phyloP scores from a whole-genome alignment of 2,329 filamentous ascomycete species.

The Arthrinium puccinioides region DNA sequence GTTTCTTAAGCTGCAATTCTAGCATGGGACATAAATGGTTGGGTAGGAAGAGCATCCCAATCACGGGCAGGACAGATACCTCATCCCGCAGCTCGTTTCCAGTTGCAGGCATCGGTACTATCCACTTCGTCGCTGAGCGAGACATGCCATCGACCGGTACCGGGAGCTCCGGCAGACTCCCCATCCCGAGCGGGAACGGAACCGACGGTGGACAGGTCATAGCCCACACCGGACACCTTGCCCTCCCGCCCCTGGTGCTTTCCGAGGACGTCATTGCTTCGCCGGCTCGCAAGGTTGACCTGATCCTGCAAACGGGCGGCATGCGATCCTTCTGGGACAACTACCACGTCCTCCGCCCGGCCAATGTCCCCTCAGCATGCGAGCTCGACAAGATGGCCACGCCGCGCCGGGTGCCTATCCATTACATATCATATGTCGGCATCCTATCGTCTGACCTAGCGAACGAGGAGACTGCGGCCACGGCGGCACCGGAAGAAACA shows the following conservation, averaged over 20 bases:
- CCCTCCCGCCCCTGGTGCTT: slow-evolving; percentile 28
- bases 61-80: slow-evolving; percentile 21
- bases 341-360: slow-evolving; percentile 17
- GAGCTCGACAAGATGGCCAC: slow-evolving; percentile 18
- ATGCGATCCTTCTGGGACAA: slow-evolving; percentile 23
- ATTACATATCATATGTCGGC: slow-evolving; percentile 25
- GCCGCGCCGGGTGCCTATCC: slow-evolving; percentile 20
- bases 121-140: slow-evolving; percentile 32
- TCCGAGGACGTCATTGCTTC: slow-evolving; percentile 14
- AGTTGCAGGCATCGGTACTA: slow-evolving; percentile 15
- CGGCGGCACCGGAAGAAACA: too few species aligned
- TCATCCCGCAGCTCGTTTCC: slow-evolving; percentile 23
- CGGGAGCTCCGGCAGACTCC: too few species aligned
- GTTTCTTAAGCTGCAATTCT: too few species aligned
- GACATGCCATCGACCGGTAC: too few species aligned
- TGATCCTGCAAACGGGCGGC: slow-evolving; percentile 45
- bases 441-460: too few species aligned
- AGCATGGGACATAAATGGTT: too few species aligned
- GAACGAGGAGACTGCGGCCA: too few species aligned
- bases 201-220: slow-evolving; percentile 16
- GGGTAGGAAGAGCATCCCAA: slow-evolving; percentile 14
- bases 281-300: slow-evolving; percentile 25
- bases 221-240: slow-evolving; percentile 29
- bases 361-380: slow-evolving; percentile 22
- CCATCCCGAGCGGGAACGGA: too few species aligned